These are phyloP conservation scores for Haematococcus sp. DNA, from an alignment of 139 green algal species.

Conservation along the genomic window DNA sequence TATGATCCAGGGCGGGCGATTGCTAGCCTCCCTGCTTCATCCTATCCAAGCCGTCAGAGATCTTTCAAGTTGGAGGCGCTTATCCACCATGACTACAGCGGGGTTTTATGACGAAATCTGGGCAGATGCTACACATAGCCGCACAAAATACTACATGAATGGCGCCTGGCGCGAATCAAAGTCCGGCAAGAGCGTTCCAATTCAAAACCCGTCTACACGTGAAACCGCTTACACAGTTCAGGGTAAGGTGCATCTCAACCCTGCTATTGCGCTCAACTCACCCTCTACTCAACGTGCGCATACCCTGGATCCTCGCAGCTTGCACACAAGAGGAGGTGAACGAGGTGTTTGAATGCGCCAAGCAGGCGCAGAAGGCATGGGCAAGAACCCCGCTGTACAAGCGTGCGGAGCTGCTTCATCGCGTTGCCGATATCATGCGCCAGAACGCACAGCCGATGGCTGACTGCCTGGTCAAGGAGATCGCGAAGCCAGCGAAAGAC, in stretches of 20 bases:
- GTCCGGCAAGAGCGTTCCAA: constrained; percentile 65
- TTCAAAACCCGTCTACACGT: constrained; percentile 76
- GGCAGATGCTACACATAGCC: constrained; percentile 44
- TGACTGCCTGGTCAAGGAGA: constrained; percentile 84
- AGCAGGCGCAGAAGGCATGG: constrained; percentile 83
- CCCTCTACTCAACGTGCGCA: neutral
- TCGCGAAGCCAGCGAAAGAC: constrained; percentile 92
- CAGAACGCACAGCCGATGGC: constrained; percentile 85
- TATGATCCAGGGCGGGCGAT: too few species aligned
- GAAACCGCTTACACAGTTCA: constrained; percentile 67
- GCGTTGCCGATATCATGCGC: constrained; percentile 72
- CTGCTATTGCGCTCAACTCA: neutral
- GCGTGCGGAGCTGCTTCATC: constrained; percentile 79
- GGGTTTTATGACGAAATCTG: constrained; percentile 42
- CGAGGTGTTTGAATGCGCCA: constrained; percentile 69
- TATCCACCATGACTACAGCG: neutral
- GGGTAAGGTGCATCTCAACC: constrained; percentile 42
- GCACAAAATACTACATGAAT: constrained; percentile 80
- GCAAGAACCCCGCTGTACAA: constrained; percentile 86
- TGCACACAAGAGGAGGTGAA: constrained; percentile 92
- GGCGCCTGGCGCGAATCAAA: constrained; percentile 78
- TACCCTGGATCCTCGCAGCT: constrained; percentile 46
- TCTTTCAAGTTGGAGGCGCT: too few species aligned
- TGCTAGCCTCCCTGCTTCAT: too few species aligned
- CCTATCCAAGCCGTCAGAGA: too few species aligned